Percentiles rank a stretch among this genome's conserved stretches.
Evolutionary conservation across 2,329 filamentous ascomycete genomes (phyloP).

Genomic region (Drechslerella coelobrocha): DNA sequence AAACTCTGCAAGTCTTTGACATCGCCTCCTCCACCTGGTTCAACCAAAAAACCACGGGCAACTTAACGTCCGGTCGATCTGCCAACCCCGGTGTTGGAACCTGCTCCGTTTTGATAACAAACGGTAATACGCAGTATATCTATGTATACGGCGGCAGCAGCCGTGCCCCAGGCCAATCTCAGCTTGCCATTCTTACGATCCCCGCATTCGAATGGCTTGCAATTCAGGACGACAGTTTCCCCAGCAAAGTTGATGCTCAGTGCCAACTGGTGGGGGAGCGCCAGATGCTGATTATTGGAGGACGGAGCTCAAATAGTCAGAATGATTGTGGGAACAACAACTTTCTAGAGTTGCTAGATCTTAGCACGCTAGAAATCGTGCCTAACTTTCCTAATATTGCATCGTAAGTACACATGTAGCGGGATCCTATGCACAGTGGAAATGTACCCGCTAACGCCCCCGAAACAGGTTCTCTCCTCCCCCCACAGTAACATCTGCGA

Average conservation of each 20-base stretch:
- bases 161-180: conserved; percentile 38
- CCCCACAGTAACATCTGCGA: conserved; percentile 6
- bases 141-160: conserved; percentile 49
- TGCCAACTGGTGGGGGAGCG: conserved; percentile 39
- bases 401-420: conserved; percentile 23
- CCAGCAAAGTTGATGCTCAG: conserved; percentile 44
- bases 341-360: neutral
- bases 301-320: conserved; percentile 30
- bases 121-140: conserved; percentile 35
- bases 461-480: conserved; percentile 27
- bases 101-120: conserved; percentile 35
- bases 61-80: conserved; percentile 42
- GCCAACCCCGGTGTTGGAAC: conserved; percentile 34
- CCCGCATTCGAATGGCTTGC: conserved; percentile 41
- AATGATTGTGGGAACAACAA: conserved; percentile 40
- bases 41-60: conserved; percentile 30
- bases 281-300: conserved; percentile 48
- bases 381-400: conserved; percentile 22
- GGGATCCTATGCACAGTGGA: neutral
- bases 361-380: conserved; percentile 21
- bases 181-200: conserved; percentile 43
- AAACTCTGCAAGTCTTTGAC: conserved; percentile 45
- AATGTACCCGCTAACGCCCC: neutral
- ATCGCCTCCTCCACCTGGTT: conserved; percentile 47
- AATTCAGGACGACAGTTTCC: conserved; percentile 25